Evolutionary conservation across 345 rosid species (phyloP).

Genomic region (Citrus unshiu): DNA sequence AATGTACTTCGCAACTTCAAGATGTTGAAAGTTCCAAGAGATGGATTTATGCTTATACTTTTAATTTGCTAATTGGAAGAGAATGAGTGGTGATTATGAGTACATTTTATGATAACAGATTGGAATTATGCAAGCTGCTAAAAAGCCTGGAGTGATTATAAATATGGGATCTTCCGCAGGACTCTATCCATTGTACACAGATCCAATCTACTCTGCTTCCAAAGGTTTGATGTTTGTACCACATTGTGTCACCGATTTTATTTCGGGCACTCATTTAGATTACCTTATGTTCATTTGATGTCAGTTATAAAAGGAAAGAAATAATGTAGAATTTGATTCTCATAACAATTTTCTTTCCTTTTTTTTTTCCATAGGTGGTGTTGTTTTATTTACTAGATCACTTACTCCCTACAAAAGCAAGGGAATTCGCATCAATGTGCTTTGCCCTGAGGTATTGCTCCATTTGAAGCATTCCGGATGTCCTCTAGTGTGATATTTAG

Average conservation of each 20-base stretch:
- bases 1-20: neutral
- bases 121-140: slow-evolving; percentile 57
- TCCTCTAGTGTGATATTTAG: neutral
- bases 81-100: neutral
- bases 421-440: slow-evolving; percentile 90
- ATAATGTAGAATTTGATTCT: neutral
- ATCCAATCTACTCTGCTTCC: slow-evolving; percentile 71
- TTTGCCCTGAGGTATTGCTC: slow-evolving; percentile 84
- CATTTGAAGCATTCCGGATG: slow-evolving; percentile 10
- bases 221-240: slow-evolving; percentile 58
- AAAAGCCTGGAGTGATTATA: slow-evolving; percentile 86
- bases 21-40: neutral
- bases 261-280: neutral
- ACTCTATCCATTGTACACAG: slow-evolving; percentile 62
- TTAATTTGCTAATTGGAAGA: neutral
- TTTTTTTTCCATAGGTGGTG: slow-evolving; percentile 54
- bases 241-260: neutral
- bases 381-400: slow-evolving; percentile 85
- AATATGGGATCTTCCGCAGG: slow-evolving; percentile 88
- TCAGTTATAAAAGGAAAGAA: neutral
- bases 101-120: slow-evolving; percentile 44
- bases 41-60: neutral
- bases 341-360: slow-evolving; percentile 9
- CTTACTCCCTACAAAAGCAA: slow-evolving; percentile 42
- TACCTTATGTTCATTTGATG: neutral